Base-by-base conservation (phyloP, 2,329 filamentous ascomycete species). In the Aureobasidium leucospermi region DNA sequence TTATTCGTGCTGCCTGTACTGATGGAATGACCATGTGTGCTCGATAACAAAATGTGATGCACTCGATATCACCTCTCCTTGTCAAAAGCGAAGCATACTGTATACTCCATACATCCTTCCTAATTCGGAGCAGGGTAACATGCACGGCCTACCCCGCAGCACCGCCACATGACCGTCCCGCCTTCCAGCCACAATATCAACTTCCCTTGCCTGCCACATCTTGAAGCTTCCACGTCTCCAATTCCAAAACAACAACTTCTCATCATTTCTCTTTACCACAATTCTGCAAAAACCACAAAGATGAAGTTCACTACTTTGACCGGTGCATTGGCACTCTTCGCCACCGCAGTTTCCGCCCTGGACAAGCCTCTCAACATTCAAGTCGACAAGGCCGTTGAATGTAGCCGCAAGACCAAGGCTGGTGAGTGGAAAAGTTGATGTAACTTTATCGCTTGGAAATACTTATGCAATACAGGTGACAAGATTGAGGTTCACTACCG, bases 401-500 rank as follows among this genome's bases (percentile, higher is more conserved):
- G 92, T 79, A 61, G 85, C 53, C 86, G 90, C 74, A 92, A 89
- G 78, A 88, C 76, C 19, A 66, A 71, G 60, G 66, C 68, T 43
- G 70, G 70, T 71, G 61, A 84, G 51, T 52, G n/a, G 6, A 41
- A 23, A 23, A 2, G 23, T 9, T 23, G 3, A 15, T 16, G 13
- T 23, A 7, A 19, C 6, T 5, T n/a, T n/a, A 15, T 42, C 10
- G n/a, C 13, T 15, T 15, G 39, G 39, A 16, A n/a, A 45, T 56
- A 29, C 16, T 56, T 13, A 56, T 16, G 13, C 15, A 10, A 23
- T 7, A 45, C 28, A 71, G 90, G 90, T 65, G 92, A 96, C 77
- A 85, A 79, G 64, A 85, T 96, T 70, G 79, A 85, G 59, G 90
- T 96, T 69, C 91, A 96, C 79, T 96, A 97, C 80, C 83, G 83